Conservation (phyloP, 352 stramenopile species). For the Phytopythium montanum region DNA sequence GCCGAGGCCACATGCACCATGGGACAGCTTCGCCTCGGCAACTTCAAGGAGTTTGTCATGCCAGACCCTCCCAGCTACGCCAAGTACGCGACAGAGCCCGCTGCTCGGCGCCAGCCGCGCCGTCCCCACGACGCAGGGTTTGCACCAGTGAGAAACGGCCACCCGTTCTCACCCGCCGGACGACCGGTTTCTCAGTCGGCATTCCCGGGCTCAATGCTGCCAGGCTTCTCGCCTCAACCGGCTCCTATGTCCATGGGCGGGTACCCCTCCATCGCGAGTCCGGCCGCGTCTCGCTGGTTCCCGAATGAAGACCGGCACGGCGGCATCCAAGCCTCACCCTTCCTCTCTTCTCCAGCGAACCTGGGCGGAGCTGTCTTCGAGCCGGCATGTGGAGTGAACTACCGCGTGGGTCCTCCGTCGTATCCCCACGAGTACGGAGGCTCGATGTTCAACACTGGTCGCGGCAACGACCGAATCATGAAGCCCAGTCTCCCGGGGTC, state of each 20-base stretch:
- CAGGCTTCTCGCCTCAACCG: background rate
- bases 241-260: background rate
- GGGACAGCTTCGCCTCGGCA: conserved; percentile 23
- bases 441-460: background rate
- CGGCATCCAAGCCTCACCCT: background rate
- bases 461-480: conserved; percentile 3
- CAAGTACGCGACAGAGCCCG: background rate
- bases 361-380: background rate
- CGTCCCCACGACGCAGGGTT: background rate
- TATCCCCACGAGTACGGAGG: conserved; percentile 1
- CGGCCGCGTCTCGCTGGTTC: conserved; percentile 1
- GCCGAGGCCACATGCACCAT: conserved; percentile 5
- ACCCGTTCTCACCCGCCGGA: background rate
- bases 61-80: conserved; percentile 1
- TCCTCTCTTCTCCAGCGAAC: background rate
- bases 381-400: background rate
- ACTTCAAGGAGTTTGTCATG: conserved; percentile 11
- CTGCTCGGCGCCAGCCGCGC: background rate
- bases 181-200: background rate
- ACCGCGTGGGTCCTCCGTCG: background rate
- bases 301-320: conserved; percentile 1
- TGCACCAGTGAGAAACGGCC: background rate
- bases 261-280: background rate
- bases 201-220: conserved; percentile 1
- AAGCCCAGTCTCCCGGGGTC: background rate